phyloP scores from a whole-genome alignment of 805 yeast genomes.

The Zygosaccharomyces siamensis region DNA sequence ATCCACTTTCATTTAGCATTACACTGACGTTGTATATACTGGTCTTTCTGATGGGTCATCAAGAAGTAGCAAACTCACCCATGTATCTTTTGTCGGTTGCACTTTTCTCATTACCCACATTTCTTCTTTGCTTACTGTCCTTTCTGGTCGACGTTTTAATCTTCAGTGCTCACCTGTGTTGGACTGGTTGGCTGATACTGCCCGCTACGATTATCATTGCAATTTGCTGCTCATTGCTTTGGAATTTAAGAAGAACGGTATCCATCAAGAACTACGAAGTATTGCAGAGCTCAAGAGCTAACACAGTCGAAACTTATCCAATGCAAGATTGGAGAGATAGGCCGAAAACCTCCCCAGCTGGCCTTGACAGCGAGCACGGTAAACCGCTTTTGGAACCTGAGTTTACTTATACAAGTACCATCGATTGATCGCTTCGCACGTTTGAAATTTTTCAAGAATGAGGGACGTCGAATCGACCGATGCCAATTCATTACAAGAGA shows the following conservation, averaged over 20 bases:
- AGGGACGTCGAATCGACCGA: not conserved
- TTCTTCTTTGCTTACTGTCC: conserved; percentile 63
- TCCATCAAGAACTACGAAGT: conserved; percentile 30
- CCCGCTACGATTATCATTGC: conserved; percentile 64
- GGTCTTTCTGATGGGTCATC: conserved; percentile 39
- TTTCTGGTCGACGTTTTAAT: conserved; percentile 77
- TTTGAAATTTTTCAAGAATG: conserved; percentile 1
- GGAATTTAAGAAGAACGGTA: conserved; percentile 67
- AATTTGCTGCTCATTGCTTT: conserved; percentile 56
- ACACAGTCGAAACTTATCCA: conserved; percentile 15
- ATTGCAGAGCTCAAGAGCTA: conserved; percentile 10
- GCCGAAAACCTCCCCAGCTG: not conserved
- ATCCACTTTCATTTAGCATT: conserved; percentile 57
- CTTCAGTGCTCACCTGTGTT: conserved; percentile 68
- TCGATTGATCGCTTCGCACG: conserved; percentile 6
- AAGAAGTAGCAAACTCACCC: conserved; percentile 35
- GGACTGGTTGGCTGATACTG: conserved; percentile 83
- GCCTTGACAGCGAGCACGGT: not conserved
- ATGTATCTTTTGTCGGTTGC: conserved; percentile 48
- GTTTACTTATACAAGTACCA: conserved; percentile 2
- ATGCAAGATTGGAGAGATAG: conserved; percentile 8
- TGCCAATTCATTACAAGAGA: not conserved
- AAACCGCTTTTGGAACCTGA: conserved; percentile 7
- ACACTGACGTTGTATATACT: conserved; percentile 44
- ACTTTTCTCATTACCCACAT: conserved; percentile 60